Evolutionary conservation across 768 basidiomycete genomes (phyloP).

Genomic region (Amanita molliuscula): DNA sequence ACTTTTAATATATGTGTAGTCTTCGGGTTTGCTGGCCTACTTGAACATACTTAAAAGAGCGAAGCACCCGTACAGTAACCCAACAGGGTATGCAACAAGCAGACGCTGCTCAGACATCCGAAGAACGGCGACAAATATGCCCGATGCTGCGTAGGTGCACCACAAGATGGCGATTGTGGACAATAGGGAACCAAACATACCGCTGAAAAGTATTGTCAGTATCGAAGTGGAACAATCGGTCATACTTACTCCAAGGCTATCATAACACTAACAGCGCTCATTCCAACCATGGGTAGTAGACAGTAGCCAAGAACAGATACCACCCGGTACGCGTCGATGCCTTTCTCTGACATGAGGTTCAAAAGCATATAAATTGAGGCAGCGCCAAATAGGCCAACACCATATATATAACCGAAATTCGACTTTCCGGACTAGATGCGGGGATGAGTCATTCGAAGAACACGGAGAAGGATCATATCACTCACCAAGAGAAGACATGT

Average conservation of each 20-base stretch:
- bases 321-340: slow-evolving; percentile 91
- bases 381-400: slow-evolving; percentile 91
- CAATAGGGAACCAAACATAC: slow-evolving; percentile 75
- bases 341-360: slow-evolving; percentile 93
- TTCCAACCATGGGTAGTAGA: slow-evolving; percentile 90
- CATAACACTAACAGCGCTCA: slow-evolving; percentile 81
- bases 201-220: slow-evolving; percentile 32
- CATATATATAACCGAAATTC: slow-evolving; percentile 98
- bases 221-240: not conserved
- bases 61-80: slow-evolving; percentile 89
- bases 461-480: slow-evolving; percentile 13
- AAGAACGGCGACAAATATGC: slow-evolving; percentile 91
- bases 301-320: slow-evolving; percentile 96
- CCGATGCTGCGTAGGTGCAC: slow-evolving; percentile 95
- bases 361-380: slow-evolving; percentile 88
- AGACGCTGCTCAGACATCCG: slow-evolving; percentile 93
- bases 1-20: slow-evolving; percentile 5
- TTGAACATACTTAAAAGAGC: slow-evolving; percentile 89
- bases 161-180: slow-evolving; percentile 79
- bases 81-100: slow-evolving; percentile 94
- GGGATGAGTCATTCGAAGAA: slow-evolving; percentile 7
- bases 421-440: slow-evolving; percentile 83
- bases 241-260: slow-evolving; percentile 75
- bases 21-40: slow-evolving; percentile 12
- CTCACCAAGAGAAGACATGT: slow-evolving; percentile 85